These are phyloP conservation scores for Globisporangium nagaii DNA, from an alignment of 352 stramenopile genomes.

Conservation along the genomic window DNA sequence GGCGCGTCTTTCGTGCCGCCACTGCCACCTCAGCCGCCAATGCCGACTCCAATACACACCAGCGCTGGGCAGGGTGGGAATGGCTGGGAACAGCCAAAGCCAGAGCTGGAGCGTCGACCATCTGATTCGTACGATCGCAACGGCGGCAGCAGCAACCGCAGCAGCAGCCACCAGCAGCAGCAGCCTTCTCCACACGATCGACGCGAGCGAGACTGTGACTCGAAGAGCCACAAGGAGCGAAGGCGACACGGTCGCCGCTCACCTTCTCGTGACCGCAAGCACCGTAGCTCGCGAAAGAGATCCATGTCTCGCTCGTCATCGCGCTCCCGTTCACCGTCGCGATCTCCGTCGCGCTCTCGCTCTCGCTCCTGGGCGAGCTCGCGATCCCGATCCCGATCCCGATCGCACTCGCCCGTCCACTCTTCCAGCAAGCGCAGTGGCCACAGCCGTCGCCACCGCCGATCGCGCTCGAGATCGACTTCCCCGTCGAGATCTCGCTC, in stretches of 20 bases:
- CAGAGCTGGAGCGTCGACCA: conserved; percentile 4
- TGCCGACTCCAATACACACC: neutral
- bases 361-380: too few species aligned
- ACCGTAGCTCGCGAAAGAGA: conserved; percentile 10
- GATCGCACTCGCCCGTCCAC: conserved; percentile 19
- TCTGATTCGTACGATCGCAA: conserved; percentile 6
- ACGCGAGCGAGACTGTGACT: neutral
- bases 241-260: conserved; percentile 7
- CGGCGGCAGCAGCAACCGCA: neutral
- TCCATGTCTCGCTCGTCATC: conserved; percentile 23
- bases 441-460: conserved; percentile 17
- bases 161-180: neutral
- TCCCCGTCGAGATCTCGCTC: conserved; percentile 34
- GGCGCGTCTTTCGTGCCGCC: conserved; percentile 12
- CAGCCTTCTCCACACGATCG: conserved; percentile 2
- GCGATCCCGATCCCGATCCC: conserved; percentile 9
- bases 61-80: neutral
- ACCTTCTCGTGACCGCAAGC: conserved; percentile 12
- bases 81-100: neutral
- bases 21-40: conserved; percentile 10
- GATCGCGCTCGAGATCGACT: conserved; percentile 30
- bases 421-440: conserved; percentile 7
- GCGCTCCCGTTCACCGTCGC: conserved; percentile 30
- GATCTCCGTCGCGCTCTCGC: conserved; percentile 13
- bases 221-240: neutral